Evolutionary conservation across 768 basidiomycete species (phyloP).

Genomic region (Boletus reticuloceps): DNA sequence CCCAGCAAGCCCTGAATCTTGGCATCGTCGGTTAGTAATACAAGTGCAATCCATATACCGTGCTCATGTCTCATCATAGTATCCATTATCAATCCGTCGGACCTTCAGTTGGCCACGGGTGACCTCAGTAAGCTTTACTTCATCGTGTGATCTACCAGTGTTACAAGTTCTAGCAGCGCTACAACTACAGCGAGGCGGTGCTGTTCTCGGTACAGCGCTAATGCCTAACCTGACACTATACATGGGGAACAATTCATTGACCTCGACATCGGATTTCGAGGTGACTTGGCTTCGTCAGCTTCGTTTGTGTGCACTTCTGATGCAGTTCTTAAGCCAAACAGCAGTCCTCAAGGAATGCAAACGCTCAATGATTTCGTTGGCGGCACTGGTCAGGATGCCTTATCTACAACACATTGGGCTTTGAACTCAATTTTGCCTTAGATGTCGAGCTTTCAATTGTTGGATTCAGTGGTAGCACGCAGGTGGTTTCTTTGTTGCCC

Average conservation of each 20-base stretch:
- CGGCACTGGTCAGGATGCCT: slow-evolving; percentile 42
- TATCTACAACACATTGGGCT: neutral
- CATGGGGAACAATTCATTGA: slow-evolving; percentile 59
- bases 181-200: slow-evolving; percentile 51
- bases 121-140: slow-evolving; percentile 51
- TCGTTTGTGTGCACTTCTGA: neutral
- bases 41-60: neutral
- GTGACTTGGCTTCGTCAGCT: slow-evolving; percentile 26
- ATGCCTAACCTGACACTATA: slow-evolving; percentile 58
- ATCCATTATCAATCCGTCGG: slow-evolving; percentile 66
- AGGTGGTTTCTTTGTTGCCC: slow-evolving; percentile 52
- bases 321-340: slow-evolving; percentile 48
- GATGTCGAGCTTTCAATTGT: slow-evolving; percentile 56
- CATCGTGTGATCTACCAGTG: neutral
- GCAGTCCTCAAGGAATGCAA: slow-evolving; percentile 53
- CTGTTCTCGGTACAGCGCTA: slow-evolving; percentile 55
- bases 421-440: slow-evolving; percentile 16
- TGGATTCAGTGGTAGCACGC: slow-evolving; percentile 60
- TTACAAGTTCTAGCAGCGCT: slow-evolving; percentile 39
- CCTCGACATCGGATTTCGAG: slow-evolving; percentile 48
- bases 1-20: slow-evolving; percentile 54
- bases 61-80: slow-evolving; percentile 34
- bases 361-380: slow-evolving; percentile 70
- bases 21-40: slow-evolving; percentile 49
- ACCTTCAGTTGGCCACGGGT: slow-evolving; percentile 57